Percentiles rank a stretch among this genome's conserved stretches.
phyloP scores from a whole-genome alignment of 2,329 filamentous ascomycete genomes.

The Penicillium corylophilum region DNA sequence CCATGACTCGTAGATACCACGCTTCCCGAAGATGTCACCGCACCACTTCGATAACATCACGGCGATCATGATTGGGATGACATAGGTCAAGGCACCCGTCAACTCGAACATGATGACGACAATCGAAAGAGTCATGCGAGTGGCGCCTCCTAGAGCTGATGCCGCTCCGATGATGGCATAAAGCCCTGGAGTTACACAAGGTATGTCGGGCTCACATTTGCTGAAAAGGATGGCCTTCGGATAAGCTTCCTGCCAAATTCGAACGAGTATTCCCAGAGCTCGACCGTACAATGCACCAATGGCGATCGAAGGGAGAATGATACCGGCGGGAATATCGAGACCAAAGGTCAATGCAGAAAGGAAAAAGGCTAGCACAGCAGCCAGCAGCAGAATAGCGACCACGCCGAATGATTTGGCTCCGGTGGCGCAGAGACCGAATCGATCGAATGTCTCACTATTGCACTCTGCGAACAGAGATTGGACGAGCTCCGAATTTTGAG shows the following conservation, averaged over 20 bases:
- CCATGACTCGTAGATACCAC: constrained; percentile 97
- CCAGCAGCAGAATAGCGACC: constrained; percentile 78
- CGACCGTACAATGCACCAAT: constrained; percentile 89
- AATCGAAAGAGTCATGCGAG: constrained; percentile 94
- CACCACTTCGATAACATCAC: constrained; percentile 99
- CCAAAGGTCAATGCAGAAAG: constrained; percentile 89
- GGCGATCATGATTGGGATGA: constrained; percentile 97
- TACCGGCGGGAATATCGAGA: constrained; percentile 89
- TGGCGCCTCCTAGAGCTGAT: constrained; percentile 89
- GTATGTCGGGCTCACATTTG: constrained; percentile 78
- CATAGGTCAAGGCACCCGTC: constrained; percentile 91
- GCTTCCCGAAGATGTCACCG: constrained; percentile 87
- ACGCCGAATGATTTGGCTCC: constrained; percentile 79
- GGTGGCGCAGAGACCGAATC: constrained; percentile 85
- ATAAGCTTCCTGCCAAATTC: constrained; percentile 79
- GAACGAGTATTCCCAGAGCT: constrained; percentile 82
- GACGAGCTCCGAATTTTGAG: constrained; percentile 86
- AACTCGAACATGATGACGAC: constrained; percentile 99
- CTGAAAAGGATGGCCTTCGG: constrained; percentile 75
- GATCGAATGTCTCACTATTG: constrained; percentile 75
- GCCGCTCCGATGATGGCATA: constrained; percentile 97
- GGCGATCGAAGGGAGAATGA: constrained; percentile 93
- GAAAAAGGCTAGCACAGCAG: constrained; percentile 78
- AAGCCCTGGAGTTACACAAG: constrained; percentile 88
- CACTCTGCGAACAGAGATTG: constrained; percentile 92